phyloP scores from a whole-genome alignment of 2,329 filamentous ascomycete species.

The Hortaea sp. region DNA sequence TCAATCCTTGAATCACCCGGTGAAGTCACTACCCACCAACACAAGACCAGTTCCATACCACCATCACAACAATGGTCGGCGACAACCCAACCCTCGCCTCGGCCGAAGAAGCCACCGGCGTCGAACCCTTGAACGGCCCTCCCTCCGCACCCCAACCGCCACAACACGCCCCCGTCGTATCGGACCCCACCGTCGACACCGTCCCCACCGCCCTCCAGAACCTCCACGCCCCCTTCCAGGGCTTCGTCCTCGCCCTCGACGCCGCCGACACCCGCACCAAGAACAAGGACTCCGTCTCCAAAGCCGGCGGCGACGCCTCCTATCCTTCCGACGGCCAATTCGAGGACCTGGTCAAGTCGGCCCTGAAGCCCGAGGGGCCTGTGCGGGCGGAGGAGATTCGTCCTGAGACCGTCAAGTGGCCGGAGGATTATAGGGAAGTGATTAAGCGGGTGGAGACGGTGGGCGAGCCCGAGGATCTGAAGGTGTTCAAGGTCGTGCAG shows the following conservation, averaged over 20 bases:
- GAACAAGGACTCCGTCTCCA: neutral
- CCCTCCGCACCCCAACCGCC: conserved; percentile 6
- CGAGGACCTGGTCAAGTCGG: conserved; percentile 6
- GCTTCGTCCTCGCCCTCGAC: conserved; percentile 7
- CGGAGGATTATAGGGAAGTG: conserved; percentile 3
- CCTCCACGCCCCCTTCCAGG: conserved; percentile 4
- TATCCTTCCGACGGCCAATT: conserved; percentile 6
- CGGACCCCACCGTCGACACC: conserved; percentile 5
- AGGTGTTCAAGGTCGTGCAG: conserved; percentile 6
- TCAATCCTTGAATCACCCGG: no score
- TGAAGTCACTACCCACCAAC: neutral
- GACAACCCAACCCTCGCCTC: conserved; percentile 6
- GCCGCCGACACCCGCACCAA: conserved; percentile 3
- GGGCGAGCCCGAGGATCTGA: conserved; percentile 1
- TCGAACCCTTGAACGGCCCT: conserved; percentile 4
- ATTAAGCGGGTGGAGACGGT: conserved; percentile 4
- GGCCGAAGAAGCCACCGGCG: conserved; percentile 4
- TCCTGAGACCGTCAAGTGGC: neutral
- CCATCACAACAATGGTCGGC: conserved; percentile 1
- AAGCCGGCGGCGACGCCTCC: neutral
- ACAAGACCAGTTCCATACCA: neutral
- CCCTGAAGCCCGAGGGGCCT: conserved; percentile 6
- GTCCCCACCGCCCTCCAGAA: conserved; percentile 3
- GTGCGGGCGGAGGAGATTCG: conserved; percentile 4
- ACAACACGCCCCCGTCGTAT: conserved; percentile 2